Percentiles rank a stretch among this genome's conserved stretches.
Evolutionary conservation across 1,284 basidiomycete species (phyloP).

Genomic region (Heterobasidion annosum): DNA sequence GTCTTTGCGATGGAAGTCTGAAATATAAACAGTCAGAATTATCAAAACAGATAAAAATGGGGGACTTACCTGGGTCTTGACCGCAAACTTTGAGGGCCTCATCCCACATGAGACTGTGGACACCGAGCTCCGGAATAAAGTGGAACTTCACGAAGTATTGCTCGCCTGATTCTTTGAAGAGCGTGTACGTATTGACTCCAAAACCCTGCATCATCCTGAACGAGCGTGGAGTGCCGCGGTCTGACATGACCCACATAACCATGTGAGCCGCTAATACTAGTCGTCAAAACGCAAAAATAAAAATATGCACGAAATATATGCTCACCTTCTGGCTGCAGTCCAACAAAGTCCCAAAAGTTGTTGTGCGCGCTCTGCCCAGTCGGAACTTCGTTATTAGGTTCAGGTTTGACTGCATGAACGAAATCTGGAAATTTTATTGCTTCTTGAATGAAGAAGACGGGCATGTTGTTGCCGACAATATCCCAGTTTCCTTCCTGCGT

Average conservation of each 20-base stretch:
- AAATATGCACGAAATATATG: slow-evolving; percentile 1
- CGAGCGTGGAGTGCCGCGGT: slow-evolving; percentile 73
- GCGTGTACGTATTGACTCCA: slow-evolving; percentile 75
- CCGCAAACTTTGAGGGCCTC: slow-evolving; percentile 79
- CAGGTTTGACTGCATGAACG: slow-evolving; percentile 74
- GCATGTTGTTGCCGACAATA: slow-evolving; percentile 69
- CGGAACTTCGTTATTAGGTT: slow-evolving; percentile 69
- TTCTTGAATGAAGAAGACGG: slow-evolving; percentile 82
- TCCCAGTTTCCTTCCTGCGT: slow-evolving; percentile 80
- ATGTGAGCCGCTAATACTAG: slow-evolving; percentile 55
- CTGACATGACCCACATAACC: slow-evolving; percentile 79
- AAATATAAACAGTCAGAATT: background rate
- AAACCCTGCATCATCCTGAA: slow-evolving; percentile 85
- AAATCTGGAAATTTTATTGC: slow-evolving; percentile 81
- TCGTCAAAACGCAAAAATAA: slow-evolving; percentile 2
- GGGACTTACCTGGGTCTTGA: slow-evolving; percentile 55
- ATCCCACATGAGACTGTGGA: slow-evolving; percentile 80
- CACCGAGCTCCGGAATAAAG: slow-evolving; percentile 73
- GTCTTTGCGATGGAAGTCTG: slow-evolving; percentile 77
- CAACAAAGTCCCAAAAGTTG: slow-evolving; percentile 79
- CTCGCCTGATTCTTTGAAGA: slow-evolving; percentile 58
- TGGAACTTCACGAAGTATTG: slow-evolving; percentile 83
- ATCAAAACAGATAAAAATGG: background rate
- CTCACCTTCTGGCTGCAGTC: slow-evolving; percentile 53
- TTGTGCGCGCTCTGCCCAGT: slow-evolving; percentile 66